Conservation (phyloP, 805 yeast genomes). For the Hanseniaspora jakobsenii region DNA sequence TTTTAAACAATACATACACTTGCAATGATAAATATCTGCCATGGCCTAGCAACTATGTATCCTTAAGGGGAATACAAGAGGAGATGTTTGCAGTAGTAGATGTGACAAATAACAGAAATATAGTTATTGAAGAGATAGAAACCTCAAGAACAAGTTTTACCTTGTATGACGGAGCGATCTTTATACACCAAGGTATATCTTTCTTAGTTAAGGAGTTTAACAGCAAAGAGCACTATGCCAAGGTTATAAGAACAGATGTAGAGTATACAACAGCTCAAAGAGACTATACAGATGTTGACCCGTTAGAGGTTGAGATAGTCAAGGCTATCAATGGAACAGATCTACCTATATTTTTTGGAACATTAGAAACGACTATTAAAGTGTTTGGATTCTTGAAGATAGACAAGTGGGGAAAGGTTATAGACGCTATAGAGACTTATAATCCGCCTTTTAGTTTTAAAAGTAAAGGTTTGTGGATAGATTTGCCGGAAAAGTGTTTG, state of each 20-base stretch:
- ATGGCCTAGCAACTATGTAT: conserved; percentile 66
- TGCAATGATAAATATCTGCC: conserved; percentile 54
- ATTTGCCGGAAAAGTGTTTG: conserved; percentile 58
- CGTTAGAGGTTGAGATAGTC: conserved; percentile 54
- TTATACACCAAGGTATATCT: conserved; percentile 85
- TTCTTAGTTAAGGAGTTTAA: conserved; percentile 78
- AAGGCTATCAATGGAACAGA: conserved; percentile 39
- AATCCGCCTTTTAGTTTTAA: conserved; percentile 64
- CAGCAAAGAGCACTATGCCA: conserved; percentile 65
- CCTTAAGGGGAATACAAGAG: conserved; percentile 74
- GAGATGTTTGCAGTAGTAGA: conserved; percentile 82
- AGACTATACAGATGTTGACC: conserved; percentile 89
- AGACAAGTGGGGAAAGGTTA: conserved; percentile 60
- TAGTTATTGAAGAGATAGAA: conserved; percentile 79
- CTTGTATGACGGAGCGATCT: conserved; percentile 82
- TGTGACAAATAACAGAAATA: conserved; percentile 60
- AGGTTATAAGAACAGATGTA: conserved; percentile 76
- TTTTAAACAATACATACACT: conserved; percentile 30
- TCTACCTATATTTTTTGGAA: conserved; percentile 65
- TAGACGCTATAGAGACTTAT: conserved; percentile 86
- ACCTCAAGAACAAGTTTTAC: conserved; percentile 83
- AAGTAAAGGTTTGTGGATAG: conserved; percentile 86
- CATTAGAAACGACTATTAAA: conserved; percentile 52
- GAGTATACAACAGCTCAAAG: conserved; percentile 90
- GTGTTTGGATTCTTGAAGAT: conserved; percentile 92